A percentile compares a stretch with the other conserved stretches of the same genome.
Conservation (phyloP, 148 eudicot species). For the Talinum fruticosum region DNA sequence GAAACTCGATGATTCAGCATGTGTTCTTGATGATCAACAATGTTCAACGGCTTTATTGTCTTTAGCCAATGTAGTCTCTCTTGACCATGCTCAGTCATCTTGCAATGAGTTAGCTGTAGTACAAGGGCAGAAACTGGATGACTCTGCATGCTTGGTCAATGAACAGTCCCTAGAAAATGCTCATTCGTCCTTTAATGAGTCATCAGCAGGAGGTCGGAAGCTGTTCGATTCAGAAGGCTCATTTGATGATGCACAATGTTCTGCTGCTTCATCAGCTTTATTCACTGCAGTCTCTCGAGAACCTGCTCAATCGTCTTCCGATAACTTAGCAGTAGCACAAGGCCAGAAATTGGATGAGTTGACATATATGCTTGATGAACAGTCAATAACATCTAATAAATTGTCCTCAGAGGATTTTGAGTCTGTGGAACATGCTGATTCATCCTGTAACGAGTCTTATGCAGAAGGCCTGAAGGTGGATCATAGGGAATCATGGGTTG, state of each 20-base stretch:
- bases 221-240: not conserved
- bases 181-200: not conserved
- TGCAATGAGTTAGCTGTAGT: not conserved
- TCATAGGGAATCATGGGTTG: not conserved
- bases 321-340: not conserved
- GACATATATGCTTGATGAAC: conserved; percentile 22
- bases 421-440: not conserved
- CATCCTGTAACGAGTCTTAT: not conserved
- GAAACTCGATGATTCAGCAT: not conserved
- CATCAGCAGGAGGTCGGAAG: not conserved
- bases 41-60: not conserved
- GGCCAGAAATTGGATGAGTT: conserved; percentile 6
- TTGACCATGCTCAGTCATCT: conserved; percentile 15
- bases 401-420: conserved; percentile 13
- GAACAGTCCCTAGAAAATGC: conserved; percentile 12
- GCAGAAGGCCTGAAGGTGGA: not conserved
- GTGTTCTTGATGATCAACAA: conserved; percentile 4
- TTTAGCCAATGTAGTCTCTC: conserved; percentile 4
- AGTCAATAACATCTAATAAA: conserved; percentile 21
- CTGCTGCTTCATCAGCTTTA: conserved; percentile 1
- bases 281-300: conserved; percentile 9
- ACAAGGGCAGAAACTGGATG: conserved; percentile 5
- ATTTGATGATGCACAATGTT: conserved; percentile 3
- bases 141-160: conserved; percentile 15
- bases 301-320: conserved; percentile 10